These are phyloP conservation scores for Letharia lupina DNA, from an alignment of 495 filamentous ascomycete genomes.

Conservation along the genomic window DNA sequence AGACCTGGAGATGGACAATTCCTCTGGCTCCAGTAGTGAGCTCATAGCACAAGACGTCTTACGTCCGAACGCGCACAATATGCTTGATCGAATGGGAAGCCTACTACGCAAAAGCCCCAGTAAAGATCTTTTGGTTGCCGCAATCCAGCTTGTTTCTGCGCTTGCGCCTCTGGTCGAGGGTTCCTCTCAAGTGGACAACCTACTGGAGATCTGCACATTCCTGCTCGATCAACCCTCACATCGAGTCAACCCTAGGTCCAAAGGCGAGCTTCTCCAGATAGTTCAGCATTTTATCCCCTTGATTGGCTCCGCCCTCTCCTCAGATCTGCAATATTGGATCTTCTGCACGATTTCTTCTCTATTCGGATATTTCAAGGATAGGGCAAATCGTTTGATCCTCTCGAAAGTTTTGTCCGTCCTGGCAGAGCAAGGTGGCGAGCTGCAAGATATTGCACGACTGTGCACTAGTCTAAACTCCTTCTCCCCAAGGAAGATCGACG, in stretches of 20 bases:
- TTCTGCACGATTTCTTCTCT: slow-evolving; percentile 61
- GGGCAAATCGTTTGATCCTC: slow-evolving; percentile 59
- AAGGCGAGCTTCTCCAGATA: slow-evolving; percentile 66
- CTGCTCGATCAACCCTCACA: slow-evolving; percentile 76
- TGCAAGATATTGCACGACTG: slow-evolving; percentile 56
- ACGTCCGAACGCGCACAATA: slow-evolving; percentile 56
- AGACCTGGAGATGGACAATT: slow-evolving; percentile 45
- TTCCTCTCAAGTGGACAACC: slow-evolving; percentile 57
- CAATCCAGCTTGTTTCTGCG: slow-evolving; percentile 65
- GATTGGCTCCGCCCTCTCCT: slow-evolving; percentile 46
- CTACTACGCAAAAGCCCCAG: slow-evolving; percentile 56
- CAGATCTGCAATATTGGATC: slow-evolving; percentile 47
- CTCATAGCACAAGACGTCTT: slow-evolving; percentile 51
- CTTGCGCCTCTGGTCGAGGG: slow-evolving; percentile 66
- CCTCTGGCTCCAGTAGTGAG: slow-evolving; percentile 33
- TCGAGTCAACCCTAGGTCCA: slow-evolving; percentile 72
- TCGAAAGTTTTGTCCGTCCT: slow-evolving; percentile 64
- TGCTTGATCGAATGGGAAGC: slow-evolving; percentile 56
- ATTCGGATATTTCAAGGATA: slow-evolving; percentile 82
- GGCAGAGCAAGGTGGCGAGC: slow-evolving; percentile 50
- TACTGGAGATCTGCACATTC: slow-evolving; percentile 68
- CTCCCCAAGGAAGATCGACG: slow-evolving; percentile 55
- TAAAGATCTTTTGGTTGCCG: slow-evolving; percentile 63
- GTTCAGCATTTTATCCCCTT: slow-evolving; percentile 67
- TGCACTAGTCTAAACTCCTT: slow-evolving; percentile 78